A percentile compares a stretch with the other conserved stretches of the same genome.
phyloP scores from a whole-genome alignment of 208 protist genomes.

The Trypanosoma theileri region DNA sequence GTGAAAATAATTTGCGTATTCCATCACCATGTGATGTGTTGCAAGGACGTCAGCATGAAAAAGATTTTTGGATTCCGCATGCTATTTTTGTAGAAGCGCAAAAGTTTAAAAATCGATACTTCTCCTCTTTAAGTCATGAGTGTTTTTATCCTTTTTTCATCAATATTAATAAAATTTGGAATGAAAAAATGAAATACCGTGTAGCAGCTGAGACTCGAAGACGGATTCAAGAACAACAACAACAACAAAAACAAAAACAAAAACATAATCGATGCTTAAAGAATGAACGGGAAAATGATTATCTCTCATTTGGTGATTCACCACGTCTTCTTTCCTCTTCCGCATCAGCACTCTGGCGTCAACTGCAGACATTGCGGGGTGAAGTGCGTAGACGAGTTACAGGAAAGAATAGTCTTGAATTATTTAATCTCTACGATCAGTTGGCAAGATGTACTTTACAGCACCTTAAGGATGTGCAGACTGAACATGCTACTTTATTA shows the following conservation, averaged over 20 bases:
- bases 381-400: constrained; percentile 77
- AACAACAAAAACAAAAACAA: constrained; percentile 29
- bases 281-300: background rate
- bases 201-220: constrained; percentile 41
- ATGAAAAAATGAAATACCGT: constrained; percentile 53
- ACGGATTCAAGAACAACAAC: constrained; percentile 29
- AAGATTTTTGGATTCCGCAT: constrained; percentile 87
- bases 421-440: constrained; percentile 71
- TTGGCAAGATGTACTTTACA: constrained; percentile 38
- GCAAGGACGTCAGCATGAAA: constrained; percentile 63
- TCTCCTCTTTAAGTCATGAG: constrained; percentile 56
- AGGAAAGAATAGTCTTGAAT: constrained; percentile 56
- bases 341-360: constrained; percentile 25
- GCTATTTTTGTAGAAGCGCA: constrained; percentile 76
- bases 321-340: constrained; percentile 14
- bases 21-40: constrained; percentile 64
- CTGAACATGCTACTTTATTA: constrained; percentile 12
- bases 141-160: constrained; percentile 84
- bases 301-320: background rate
- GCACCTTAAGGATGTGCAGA: constrained; percentile 31
- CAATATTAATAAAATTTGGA: constrained; percentile 78
- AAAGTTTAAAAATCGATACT: constrained; percentile 83
- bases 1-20: constrained; percentile 28
- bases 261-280: constrained; percentile 7
- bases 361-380: constrained; percentile 60